These are phyloP conservation scores for Claviceps humidiphila DNA, from an alignment of 2,329 filamentous ascomycete genomes.

Conservation along the genomic window DNA sequence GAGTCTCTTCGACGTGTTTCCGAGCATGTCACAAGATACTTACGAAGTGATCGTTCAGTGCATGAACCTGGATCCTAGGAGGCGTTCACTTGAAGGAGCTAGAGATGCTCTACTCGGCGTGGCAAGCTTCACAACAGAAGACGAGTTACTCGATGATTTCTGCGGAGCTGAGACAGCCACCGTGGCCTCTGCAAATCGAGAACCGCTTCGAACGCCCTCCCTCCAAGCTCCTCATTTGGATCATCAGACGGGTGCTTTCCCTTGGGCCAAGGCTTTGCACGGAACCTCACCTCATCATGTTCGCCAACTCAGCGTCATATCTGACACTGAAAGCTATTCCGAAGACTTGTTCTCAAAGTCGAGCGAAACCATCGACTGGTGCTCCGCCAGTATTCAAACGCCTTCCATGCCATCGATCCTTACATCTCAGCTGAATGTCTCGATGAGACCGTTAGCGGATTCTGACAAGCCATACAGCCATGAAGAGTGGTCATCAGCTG, in stretches of 20 bases:
- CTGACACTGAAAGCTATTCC: slow-evolving; percentile 63
- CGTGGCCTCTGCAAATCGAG: slow-evolving; percentile 76
- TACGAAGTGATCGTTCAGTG: slow-evolving; percentile 87
- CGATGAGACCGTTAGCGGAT: slow-evolving; percentile 61
- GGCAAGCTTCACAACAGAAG: slow-evolving; percentile 84
- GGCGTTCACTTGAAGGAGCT: slow-evolving; percentile 67
- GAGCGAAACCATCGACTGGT: slow-evolving; percentile 62
- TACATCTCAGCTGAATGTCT: slow-evolving; percentile 68
- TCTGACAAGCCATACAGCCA: slow-evolving; percentile 23
- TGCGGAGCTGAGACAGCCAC: slow-evolving; percentile 68
- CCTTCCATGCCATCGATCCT: slow-evolving; percentile 74
- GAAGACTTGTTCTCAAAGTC: slow-evolving; percentile 81
- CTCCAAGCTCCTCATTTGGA: slow-evolving; percentile 78
- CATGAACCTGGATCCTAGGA: slow-evolving; percentile 80
- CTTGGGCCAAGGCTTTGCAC: slow-evolving; percentile 86
- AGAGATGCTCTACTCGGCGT: slow-evolving; percentile 67
- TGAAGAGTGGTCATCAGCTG: slow-evolving; percentile 40
- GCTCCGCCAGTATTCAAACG: slow-evolving; percentile 60
- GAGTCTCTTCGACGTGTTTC: slow-evolving; percentile 94
- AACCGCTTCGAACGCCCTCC: slow-evolving; percentile 89
- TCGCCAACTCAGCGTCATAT: slow-evolving; percentile 79
- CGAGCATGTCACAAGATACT: slow-evolving; percentile 96
- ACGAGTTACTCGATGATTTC: slow-evolving; percentile 87
- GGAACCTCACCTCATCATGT: slow-evolving; percentile 53
- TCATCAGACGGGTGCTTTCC: slow-evolving; percentile 57